A percentile compares a stretch with the other conserved stretches of the same genome.
Evolutionary conservation across 179 eudicot genomes (phyloP).

Genomic region (Heliamphora pulchella): DNA sequence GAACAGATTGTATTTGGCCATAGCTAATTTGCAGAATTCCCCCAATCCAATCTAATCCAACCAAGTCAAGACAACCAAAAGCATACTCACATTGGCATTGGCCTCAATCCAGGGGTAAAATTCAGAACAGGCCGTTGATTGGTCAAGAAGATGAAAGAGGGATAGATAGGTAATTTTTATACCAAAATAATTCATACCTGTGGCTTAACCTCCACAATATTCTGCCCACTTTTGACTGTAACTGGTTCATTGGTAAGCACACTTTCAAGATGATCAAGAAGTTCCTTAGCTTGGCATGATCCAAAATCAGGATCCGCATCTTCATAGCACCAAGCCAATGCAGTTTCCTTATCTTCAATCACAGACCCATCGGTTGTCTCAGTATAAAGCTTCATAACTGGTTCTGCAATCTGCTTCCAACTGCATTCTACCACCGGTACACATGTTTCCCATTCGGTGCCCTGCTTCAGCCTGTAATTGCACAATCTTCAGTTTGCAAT

Average conservation of each 20-base stretch:
- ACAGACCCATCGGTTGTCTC: conserved; percentile 61
- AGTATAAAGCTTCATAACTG: conserved; percentile 51
- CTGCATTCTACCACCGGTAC: conserved; percentile 31
- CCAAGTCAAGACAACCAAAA: neutral
- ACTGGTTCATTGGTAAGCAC: conserved; percentile 64
- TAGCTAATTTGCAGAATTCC: neutral
- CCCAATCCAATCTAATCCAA: neutral
- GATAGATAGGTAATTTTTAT: neutral
- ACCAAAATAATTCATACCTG: conserved; percentile 28
- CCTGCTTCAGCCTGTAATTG: conserved; percentile 33
- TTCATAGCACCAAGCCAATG: conserved; percentile 48
- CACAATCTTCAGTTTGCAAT: conserved; percentile 2
- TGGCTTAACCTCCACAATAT: conserved; percentile 59
- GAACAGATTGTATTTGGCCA: neutral
- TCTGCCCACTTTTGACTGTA: conserved; percentile 59
- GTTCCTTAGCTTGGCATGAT: conserved; percentile 63
- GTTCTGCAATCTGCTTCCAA: conserved; percentile 62
- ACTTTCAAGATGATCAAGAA: conserved; percentile 57
- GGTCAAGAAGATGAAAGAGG: too few relatives aligned
- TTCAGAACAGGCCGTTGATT: neutral
- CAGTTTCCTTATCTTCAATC: conserved; percentile 51
- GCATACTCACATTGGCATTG: neutral
- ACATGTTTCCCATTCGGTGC: conserved; percentile 45
- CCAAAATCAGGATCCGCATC: conserved; percentile 62
- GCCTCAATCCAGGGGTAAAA: neutral